Percentiles rank a stretch among this genome's conserved stretches.
Evolutionary conservation across 1,284 basidiomycete species (phyloP).

Genomic region (Boletus putidus): DNA sequence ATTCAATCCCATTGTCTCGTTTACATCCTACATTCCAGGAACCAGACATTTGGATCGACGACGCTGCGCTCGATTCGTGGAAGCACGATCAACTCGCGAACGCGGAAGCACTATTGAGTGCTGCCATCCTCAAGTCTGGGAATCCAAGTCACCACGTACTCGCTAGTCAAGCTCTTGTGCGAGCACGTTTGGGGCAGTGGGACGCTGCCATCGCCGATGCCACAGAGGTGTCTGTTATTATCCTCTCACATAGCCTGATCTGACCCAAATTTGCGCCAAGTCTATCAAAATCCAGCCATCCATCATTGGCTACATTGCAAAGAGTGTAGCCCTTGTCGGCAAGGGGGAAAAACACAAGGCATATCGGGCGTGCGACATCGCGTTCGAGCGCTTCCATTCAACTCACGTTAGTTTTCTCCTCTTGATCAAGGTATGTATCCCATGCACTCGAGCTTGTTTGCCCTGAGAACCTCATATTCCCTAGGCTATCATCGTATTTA

Average conservation of each 20-base stretch:
- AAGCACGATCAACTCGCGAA: not conserved
- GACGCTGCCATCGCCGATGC: conserved; percentile 10
- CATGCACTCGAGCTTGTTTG: too few species aligned
- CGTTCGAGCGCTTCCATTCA: not conserved
- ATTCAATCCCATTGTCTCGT: too few species aligned
- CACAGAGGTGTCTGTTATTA: not conserved
- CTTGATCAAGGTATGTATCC: not conserved
- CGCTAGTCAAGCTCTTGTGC: conserved; percentile 6
- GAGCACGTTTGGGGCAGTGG: not conserved
- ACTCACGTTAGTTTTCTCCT: not conserved
- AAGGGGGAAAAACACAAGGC: not conserved
- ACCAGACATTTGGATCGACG: not conserved
- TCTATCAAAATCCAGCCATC: not conserved
- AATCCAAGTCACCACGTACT: not conserved
- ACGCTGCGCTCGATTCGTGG: not conserved
- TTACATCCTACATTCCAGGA: not conserved
- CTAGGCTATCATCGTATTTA: not conserved
- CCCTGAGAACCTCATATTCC: too few species aligned
- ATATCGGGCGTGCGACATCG: not conserved
- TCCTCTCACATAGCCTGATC: not conserved
- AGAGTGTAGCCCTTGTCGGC: conserved; percentile 1
- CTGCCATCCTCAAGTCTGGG: not conserved
- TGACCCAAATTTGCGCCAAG: not conserved
- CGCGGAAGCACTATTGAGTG: not conserved
- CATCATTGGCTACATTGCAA: conserved; percentile 9